Evolutionary conservation across 2,329 filamentous ascomycete genomes (phyloP).

Genomic region (Botrytis fragariae): DNA sequence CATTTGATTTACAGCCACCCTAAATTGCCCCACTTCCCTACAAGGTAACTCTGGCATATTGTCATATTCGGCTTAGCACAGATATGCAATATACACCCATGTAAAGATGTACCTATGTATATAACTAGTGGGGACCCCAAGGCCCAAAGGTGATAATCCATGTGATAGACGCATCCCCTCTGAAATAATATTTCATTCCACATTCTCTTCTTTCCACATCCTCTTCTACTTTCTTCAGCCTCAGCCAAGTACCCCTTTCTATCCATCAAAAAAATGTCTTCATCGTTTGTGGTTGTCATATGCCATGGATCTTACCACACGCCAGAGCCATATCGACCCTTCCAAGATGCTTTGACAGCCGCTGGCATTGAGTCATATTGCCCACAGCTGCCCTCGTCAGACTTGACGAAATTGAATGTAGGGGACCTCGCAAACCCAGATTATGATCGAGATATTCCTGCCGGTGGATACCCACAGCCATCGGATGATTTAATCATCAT

Average conservation of each 20-base stretch:
- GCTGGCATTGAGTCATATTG: slow-evolving; percentile 5
- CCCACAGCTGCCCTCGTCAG: slow-evolving; percentile 7
- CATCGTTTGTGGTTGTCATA: neutral
- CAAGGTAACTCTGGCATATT: too few species aligned
- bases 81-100: neutral
- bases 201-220: too few species aligned
- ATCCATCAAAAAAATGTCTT: neutral
- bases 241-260: neutral
- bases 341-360: neutral
- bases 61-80: neutral
- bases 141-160: too few species aligned
- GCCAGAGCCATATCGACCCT: slow-evolving; percentile 8
- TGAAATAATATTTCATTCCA: too few species aligned
- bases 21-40: too few species aligned
- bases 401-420: slow-evolving; percentile 2
- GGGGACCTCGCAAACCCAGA: neutral
- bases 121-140: too few species aligned
- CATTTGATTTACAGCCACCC: too few species aligned
- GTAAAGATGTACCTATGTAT: too few species aligned
- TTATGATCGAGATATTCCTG: neutral
- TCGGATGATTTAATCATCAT: neutral
- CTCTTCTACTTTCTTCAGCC: too few species aligned
- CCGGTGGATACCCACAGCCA: neutral
- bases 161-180: too few species aligned
- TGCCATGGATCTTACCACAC: slow-evolving; percentile 17